Evolutionary conservation across 2,329 filamentous ascomycete species (phyloP).

Genomic region (Magnaporthiopsis rhizophila): DNA sequence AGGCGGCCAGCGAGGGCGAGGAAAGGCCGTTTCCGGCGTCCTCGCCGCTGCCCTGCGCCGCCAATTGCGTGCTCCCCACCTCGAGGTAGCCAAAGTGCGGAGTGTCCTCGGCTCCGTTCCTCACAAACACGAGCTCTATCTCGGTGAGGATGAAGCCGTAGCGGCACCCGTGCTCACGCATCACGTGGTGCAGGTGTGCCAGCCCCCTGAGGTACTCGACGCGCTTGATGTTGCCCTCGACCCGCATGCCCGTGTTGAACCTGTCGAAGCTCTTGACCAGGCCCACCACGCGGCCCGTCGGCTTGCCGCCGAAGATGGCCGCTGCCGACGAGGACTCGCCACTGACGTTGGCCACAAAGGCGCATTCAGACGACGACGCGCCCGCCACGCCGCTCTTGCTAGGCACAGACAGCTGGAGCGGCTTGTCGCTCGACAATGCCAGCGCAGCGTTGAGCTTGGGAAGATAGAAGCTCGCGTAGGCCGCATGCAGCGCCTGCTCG

Average conservation of each 20-base stretch:
- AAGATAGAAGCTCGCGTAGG: slow-evolving; percentile 72
- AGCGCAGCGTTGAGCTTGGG: slow-evolving; percentile 83
- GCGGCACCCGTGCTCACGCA: slow-evolving; percentile 87
- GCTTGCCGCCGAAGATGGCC: slow-evolving; percentile 39
- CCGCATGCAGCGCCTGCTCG: slow-evolving; percentile 64
- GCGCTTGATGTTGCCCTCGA: slow-evolving; percentile 73
- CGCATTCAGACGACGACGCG: slow-evolving; percentile 25
- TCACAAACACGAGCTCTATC: slow-evolving; percentile 87
- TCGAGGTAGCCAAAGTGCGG: slow-evolving; percentile 90
- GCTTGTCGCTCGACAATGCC: slow-evolving; percentile 61
- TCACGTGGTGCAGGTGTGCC: slow-evolving; percentile 77
- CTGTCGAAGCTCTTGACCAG: slow-evolving; percentile 88
- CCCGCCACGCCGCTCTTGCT: slow-evolving; percentile 23
- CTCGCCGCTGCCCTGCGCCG: slow-evolving; percentile 25
- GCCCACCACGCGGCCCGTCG: slow-evolving; percentile 42
- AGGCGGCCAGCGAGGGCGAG: slow-evolving; percentile 53
- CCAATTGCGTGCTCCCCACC: slow-evolving; percentile 54
- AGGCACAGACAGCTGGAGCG: slow-evolving; percentile 45
- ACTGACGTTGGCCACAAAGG: slow-evolving; percentile 58
- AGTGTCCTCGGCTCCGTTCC: slow-evolving; percentile 62
- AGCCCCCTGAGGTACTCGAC: slow-evolving; percentile 86
- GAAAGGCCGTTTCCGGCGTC: slow-evolving; percentile 13
- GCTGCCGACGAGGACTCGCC: slow-evolving; percentile 49
- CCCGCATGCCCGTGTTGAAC: slow-evolving; percentile 93
- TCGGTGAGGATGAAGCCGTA: slow-evolving; percentile 97